These are phyloP conservation scores for Oemleria cerasiformis DNA, from an alignment of 306 rosid species.

Conservation along the genomic window DNA sequence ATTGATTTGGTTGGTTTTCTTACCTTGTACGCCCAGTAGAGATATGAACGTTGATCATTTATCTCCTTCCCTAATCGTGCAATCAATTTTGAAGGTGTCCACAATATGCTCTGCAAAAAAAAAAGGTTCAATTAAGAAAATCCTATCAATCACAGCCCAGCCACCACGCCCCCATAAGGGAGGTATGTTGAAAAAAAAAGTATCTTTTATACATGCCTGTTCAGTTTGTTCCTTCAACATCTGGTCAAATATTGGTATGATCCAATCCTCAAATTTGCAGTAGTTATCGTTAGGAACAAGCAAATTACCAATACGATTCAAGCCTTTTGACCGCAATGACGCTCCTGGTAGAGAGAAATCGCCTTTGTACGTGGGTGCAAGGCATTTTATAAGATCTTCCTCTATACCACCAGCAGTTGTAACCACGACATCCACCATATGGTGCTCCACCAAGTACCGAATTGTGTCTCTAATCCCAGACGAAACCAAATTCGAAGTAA, in stretches of 20 bases:
- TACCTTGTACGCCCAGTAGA: conserved; percentile 92
- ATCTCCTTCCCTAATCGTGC: conserved; percentile 91
- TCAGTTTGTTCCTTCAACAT: conserved; percentile 78
- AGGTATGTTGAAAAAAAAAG: not conserved
- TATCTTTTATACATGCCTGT: conserved; percentile 41
- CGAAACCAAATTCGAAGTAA: conserved; percentile 89
- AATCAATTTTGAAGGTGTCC: conserved; percentile 87
- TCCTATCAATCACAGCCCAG: not conserved
- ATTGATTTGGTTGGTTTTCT: conserved; percentile 22
- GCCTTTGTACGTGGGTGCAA: conserved; percentile 86
- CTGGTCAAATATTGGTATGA: conserved; percentile 81
- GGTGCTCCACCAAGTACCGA: conserved; percentile 80
- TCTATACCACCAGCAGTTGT: conserved; percentile 93
- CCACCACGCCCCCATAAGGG: not conserved
- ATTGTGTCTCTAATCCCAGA: conserved; percentile 89
- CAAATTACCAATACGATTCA: conserved; percentile 91
- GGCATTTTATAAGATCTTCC: conserved; percentile 91
- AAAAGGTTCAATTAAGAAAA: conserved; percentile 3
- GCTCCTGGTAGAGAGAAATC: conserved; percentile 76
- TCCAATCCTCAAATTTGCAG: conserved; percentile 97
- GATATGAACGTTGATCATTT: conserved; percentile 73
- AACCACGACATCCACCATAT: conserved; percentile 84
- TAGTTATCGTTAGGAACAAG: conserved; percentile 89
- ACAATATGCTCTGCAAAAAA: conserved; percentile 49
- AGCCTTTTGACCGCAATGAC: conserved; percentile 70